phyloP scores from a whole-genome alignment of 2,329 filamentous ascomycete genomes.

The Venturia nashicola region DNA sequence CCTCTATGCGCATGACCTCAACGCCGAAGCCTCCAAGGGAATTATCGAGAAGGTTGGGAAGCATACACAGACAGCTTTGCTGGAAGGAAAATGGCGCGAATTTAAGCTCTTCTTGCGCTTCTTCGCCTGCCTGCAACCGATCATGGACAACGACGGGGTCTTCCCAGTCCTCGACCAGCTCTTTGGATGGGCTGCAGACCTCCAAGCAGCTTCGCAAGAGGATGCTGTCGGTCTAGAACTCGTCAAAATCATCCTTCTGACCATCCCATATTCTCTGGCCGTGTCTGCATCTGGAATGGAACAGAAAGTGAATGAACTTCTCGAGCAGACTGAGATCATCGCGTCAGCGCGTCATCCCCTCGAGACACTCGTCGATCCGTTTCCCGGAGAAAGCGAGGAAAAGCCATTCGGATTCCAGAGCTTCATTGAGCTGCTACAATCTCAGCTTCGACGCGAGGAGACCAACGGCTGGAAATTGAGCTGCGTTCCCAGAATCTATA shows the following conservation, averaged over 20 bases:
- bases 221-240: conserved; percentile 70
- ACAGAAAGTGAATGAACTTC: conserved; percentile 61
- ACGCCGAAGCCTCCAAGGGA: conserved; percentile 60
- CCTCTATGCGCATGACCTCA: conserved; percentile 65
- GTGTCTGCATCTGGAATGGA: conserved; percentile 58
- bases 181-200: conserved; percentile 80
- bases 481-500: conserved; percentile 46
- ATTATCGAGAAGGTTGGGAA: conserved; percentile 52
- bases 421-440: conserved; percentile 70
- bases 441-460: conserved; percentile 70
- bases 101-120: conserved; percentile 87
- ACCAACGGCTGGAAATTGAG: conserved; percentile 61
- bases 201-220: conserved; percentile 86
- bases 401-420: conserved; percentile 55
- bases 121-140: conserved; percentile 69
- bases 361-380: conserved; percentile 78
- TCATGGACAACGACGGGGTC: conserved; percentile 73
- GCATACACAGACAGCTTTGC: conserved; percentile 54
- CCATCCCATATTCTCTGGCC: conserved; percentile 80
- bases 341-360: conserved; percentile 77
- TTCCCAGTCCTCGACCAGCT: conserved; percentile 79
- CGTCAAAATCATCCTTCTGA: conserved; percentile 91
- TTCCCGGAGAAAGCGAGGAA: conserved; percentile 42
- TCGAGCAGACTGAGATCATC: conserved; percentile 93
- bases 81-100: conserved; percentile 70